Percentiles rank a stretch among this genome's conserved stretches.
Evolutionary conservation across 2,329 filamentous ascomycete genomes (phyloP).

Genomic region (Fusarium coicis): DNA sequence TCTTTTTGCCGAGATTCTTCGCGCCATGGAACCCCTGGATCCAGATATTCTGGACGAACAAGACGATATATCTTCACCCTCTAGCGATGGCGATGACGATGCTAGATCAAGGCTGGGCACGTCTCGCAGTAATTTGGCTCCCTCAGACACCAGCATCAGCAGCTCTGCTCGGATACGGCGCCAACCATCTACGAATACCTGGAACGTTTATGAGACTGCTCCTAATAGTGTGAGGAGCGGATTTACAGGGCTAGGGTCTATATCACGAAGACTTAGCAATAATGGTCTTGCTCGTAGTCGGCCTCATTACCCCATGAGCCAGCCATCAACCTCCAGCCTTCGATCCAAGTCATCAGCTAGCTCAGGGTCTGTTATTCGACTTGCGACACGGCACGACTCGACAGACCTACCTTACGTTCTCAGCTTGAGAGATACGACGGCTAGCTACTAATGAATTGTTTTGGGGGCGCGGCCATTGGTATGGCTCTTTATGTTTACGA

Average conservation of each 20-base stretch:
- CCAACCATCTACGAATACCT: conserved; percentile 56
- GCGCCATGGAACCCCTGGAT: conserved; percentile 76
- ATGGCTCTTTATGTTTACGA: conserved; percentile 36
- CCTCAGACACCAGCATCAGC: conserved; percentile 47
- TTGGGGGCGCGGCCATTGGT: conserved; percentile 2
- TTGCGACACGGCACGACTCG: conserved; percentile 53
- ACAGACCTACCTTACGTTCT: conserved; percentile 53
- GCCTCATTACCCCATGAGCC: conserved; percentile 52
- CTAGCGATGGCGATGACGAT: conserved; percentile 60
- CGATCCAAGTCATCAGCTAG: conserved; percentile 52
- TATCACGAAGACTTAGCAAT: conserved; percentile 52
- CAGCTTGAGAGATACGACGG: conserved; percentile 47
- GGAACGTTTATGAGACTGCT: conserved; percentile 61
- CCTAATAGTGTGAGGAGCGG: conserved; percentile 64
- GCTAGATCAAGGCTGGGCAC: conserved; percentile 56
- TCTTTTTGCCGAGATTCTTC: conserved; percentile 82
- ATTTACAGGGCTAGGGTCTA: conserved; percentile 43
- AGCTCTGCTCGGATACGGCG: conserved; percentile 49
- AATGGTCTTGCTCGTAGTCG: conserved; percentile 57
- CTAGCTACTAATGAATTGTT: conserved; percentile 36
- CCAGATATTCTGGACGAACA: conserved; percentile 59
- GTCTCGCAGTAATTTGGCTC: conserved; percentile 47
- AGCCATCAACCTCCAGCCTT: conserved; percentile 53
- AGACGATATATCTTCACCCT: conserved; percentile 43
- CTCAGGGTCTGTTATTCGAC: conserved; percentile 60